These are phyloP conservation scores for Backusella mclennaniae DNA, from an alignment of 192 early-diverging fungal genomes.

Conservation along the genomic window DNA sequence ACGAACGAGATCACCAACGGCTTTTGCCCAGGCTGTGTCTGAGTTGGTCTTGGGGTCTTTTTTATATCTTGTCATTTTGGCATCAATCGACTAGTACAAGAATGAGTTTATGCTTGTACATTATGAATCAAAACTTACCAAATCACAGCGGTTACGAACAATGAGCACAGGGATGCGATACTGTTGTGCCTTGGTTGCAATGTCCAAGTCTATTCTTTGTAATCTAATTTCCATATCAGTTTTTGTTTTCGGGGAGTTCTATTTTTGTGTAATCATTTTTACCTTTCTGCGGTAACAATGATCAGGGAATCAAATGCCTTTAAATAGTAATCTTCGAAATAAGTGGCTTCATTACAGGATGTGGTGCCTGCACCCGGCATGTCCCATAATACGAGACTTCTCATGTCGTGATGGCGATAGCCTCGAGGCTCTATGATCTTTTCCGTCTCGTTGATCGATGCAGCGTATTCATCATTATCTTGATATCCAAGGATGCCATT, in stretches of 20 bases:
- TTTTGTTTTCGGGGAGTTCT: background rate
- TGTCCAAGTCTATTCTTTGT: slow-evolving; percentile 21
- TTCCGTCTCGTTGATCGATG: slow-evolving; percentile 29
- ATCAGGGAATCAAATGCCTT: slow-evolving; percentile 39
- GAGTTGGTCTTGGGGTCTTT: slow-evolving; percentile 1
- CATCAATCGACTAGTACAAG: slow-evolving; percentile 20
- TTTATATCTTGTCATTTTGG: slow-evolving; percentile 19
- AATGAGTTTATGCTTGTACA: too few species aligned
- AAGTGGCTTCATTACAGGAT: slow-evolving; percentile 26
- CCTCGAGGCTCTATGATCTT: slow-evolving; percentile 22
- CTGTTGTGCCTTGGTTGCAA: slow-evolving; percentile 26
- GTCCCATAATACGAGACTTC: slow-evolving; percentile 37
- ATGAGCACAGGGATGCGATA: slow-evolving; percentile 24
- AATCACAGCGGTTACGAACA: slow-evolving; percentile 32
- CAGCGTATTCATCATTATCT: slow-evolving; percentile 27
- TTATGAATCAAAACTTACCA: slow-evolving; percentile 4
- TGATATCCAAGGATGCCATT: slow-evolving; percentile 39
- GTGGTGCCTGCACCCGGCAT: slow-evolving; percentile 33
- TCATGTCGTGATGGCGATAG: slow-evolving; percentile 33
- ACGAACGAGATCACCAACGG: slow-evolving; percentile 25
- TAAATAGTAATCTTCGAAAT: slow-evolving; percentile 40
- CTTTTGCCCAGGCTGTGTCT: slow-evolving; percentile 23
- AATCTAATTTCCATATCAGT: slow-evolving; percentile 20
- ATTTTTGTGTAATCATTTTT: slow-evolving; percentile 6
- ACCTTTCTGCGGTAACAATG: slow-evolving; percentile 37